Conservation (phyloP, 2,329 filamentous ascomycete genomes). For the Cadophora sp. region DNA sequence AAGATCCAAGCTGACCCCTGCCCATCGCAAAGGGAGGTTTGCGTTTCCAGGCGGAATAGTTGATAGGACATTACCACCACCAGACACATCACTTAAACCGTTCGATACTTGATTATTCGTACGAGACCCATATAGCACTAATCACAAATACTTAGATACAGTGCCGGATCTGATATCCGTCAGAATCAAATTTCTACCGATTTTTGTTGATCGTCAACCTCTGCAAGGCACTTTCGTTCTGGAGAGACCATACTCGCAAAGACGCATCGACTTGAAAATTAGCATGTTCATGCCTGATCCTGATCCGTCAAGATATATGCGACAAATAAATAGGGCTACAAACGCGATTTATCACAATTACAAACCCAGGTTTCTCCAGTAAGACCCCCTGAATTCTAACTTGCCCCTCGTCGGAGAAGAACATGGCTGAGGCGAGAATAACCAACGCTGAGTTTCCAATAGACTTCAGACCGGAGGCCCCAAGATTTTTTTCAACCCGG, state of each 20-base stretch:
- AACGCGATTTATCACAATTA: not conserved
- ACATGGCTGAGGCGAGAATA: not conserved
- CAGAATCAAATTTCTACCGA: not conserved
- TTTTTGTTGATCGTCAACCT: not conserved
- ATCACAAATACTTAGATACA: not conserved
- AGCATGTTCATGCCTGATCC: constrained; percentile 1
- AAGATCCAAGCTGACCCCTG: not conserved
- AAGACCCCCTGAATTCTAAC: not conserved
- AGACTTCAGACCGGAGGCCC: not conserved
- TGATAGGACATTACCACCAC: not conserved
- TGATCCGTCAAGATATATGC: not conserved
- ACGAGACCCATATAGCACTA: not conserved
- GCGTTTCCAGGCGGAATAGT: not conserved
- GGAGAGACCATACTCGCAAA: not conserved
- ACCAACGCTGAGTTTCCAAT: not conserved
- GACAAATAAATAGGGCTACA: not conserved
- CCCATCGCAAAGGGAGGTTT: not conserved
- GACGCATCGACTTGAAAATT: not conserved
- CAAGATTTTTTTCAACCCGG: not conserved
- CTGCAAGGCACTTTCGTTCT: not conserved
- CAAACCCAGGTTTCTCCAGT: not conserved
- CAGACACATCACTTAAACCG: not conserved
- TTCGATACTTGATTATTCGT: not conserved
- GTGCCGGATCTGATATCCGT: not conserved
- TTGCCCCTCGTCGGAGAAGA: no score